Conservation (phyloP, 805 yeast species). For the Jamesozyma gamospora region DNA sequence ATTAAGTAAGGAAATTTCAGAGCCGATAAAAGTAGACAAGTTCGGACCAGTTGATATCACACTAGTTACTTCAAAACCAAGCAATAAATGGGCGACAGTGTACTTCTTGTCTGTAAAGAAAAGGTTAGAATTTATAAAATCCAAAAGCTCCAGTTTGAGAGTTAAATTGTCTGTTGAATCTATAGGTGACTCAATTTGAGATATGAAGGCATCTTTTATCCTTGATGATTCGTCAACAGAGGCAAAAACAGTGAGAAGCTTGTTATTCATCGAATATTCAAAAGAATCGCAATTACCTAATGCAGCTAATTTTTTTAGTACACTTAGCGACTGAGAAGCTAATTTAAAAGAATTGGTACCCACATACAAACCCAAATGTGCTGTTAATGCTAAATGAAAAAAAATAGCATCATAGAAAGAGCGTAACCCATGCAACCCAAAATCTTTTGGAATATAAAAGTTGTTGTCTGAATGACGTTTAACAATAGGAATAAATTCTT, state of each 20-base stretch:
- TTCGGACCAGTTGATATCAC: conserved; percentile 42
- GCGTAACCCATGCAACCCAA: conserved; percentile 49
- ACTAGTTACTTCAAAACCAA: conserved; percentile 58
- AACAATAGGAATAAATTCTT: conserved; percentile 32
- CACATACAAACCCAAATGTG: conserved; percentile 65
- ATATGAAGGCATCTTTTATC: conserved; percentile 61
- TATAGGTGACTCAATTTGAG: conserved; percentile 47
- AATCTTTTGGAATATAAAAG: conserved; percentile 26
- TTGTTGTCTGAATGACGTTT: conserved; percentile 20
- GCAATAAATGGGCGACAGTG: conserved; percentile 59
- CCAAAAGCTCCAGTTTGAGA: conserved; percentile 48
- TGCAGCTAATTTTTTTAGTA: conserved; percentile 42
- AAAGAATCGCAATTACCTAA: conserved; percentile 23
- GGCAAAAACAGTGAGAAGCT: conserved; percentile 59
- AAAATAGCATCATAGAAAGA: conserved; percentile 65
- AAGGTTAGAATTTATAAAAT: conserved; percentile 46
- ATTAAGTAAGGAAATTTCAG: conserved; percentile 46
- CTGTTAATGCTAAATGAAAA: conserved; percentile 59
- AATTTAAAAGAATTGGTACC: conserved; percentile 45
- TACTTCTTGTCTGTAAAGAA: conserved; percentile 33
- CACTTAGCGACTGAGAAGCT: conserved; percentile 42
- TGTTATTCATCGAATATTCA: conserved; percentile 40
- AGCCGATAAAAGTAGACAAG: conserved; percentile 41
- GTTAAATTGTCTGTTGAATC: conserved; percentile 32
- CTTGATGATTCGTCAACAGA: conserved; percentile 71